Base-by-base conservation (phyloP, 2,329 filamentous ascomycete species). In the Myriangium duriaei region DNA sequence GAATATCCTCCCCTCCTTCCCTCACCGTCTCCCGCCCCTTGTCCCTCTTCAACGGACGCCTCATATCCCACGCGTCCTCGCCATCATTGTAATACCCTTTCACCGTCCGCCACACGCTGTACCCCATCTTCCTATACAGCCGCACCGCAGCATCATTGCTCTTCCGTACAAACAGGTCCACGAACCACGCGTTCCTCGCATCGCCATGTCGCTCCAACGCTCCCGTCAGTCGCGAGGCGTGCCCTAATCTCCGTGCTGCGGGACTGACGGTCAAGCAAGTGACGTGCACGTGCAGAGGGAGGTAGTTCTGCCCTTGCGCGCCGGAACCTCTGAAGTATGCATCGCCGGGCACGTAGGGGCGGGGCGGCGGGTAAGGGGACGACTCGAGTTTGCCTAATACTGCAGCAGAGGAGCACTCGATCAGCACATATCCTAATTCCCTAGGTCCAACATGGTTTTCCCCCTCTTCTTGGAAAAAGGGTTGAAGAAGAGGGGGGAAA, bases 201-300 rank as follows among this genome's bases (percentile, higher is more conserved):
- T 95, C 81, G 29, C 83, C 85, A 2, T 76, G 79, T n/a, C 70
- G 68, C 59, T 95, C 88, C 18, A 98, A 69, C 40, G 83, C 77
- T 51, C 81, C 72, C 0, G 81, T 86, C 26, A 98, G 69, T 32
- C 81, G 79, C 42, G 81, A 84, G 35, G 88, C 91, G 50, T 95
- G 81, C 11, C 91, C 88, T 11, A 91, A 71, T 30, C 91, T 75
- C 17, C 91, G 79, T 34, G 85, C 85, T 40, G 80, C 76, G 0
- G 91, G 91, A 1, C 88, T 80, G 13, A 98, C 84, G 0, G 91
- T 96, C 36, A 98, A 69, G 24, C 88, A 91, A 4, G 91, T 98
- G 55, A 98, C 93, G 62, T 98, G 91, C 13, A 86, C 88, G 64
- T 98, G 91, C 84, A 86, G 96, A n/a, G 88, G 88, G n/a, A 94